Evolutionary conservation across 2,329 filamentous ascomycete genomes (phyloP).

Genomic region (Ceratocystis cacaofunesta): DNA sequence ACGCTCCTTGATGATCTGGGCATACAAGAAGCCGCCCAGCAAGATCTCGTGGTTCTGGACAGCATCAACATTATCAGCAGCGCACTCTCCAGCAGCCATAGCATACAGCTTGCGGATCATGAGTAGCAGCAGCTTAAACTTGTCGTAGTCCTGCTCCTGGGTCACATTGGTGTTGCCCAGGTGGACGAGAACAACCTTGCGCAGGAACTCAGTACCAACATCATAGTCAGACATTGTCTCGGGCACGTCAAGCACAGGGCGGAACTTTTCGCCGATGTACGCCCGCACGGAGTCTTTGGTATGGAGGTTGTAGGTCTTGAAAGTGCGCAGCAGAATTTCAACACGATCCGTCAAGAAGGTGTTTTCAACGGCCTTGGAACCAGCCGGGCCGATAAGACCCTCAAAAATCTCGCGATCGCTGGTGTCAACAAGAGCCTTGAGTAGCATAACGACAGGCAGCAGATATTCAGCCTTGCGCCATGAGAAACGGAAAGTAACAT

Average conservation of each 20-base stretch:
- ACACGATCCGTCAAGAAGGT: conserved; percentile 92
- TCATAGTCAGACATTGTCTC: conserved; percentile 77
- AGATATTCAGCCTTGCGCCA: conserved; percentile 96
- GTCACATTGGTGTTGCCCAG: conserved; percentile 75
- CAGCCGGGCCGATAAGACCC: conserved; percentile 65
- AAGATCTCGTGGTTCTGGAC: conserved; percentile 93
- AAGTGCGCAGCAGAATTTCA: conserved; percentile 79
- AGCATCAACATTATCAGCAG: conserved; percentile 89
- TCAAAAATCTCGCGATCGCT: conserved; percentile 96
- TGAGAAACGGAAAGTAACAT: conserved; percentile 92
- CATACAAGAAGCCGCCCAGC: conserved; percentile 83
- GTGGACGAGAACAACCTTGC: conserved; percentile 82
- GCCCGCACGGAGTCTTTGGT: conserved; percentile 67
- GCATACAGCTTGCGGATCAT: conserved; percentile 95
- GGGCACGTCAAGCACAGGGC: conserved; percentile 69
- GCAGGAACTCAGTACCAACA: conserved; percentile 78
- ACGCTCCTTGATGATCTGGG: conserved; percentile 88
- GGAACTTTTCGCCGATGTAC: conserved; percentile 82
- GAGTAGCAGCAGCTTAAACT: conserved; percentile 85
- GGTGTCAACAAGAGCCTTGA: conserved; percentile 89
- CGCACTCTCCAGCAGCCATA: conserved; percentile 80
- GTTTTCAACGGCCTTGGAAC: conserved; percentile 64
- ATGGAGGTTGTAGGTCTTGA: conserved; percentile 79
- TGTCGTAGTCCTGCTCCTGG: conserved; percentile 71
- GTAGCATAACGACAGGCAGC: conserved; percentile 89